Evolutionary conservation across 192 early-diverging fungal genomes (phyloP), one percentile per base, ranked within the genome.

Genomic region (Coemansia sp.): DNA sequence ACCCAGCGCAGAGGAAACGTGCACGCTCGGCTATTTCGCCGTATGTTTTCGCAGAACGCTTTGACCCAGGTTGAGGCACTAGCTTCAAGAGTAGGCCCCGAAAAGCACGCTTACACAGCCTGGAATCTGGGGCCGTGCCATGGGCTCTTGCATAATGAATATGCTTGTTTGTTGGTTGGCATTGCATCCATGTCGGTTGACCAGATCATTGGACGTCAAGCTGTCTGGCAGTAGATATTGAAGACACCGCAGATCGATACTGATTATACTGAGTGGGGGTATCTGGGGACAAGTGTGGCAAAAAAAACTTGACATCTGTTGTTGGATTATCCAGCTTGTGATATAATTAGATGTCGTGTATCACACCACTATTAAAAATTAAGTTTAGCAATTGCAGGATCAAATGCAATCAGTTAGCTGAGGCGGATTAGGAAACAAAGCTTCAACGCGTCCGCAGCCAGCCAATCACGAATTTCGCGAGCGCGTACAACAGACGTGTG

Each of bases 61-160:
- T 23, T 53, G 60, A 30, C 7, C 28, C 21, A 31, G 53, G 51
- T 25, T 31, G 19, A 16, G 27, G 60, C 49, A 50, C 50, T n/a
- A 49, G 44, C 60, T 12, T 38, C 10, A 38, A 9, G 28, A 38
- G 10, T 9, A 38, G 34, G 1, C 8, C 34, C 34, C 10, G 34
- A 4, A 12, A 38, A 38, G 34, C 10, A 9, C 3, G 34, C 34
- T 1, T 9, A 12, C 28, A 6, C 34, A 2, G 34, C 10, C 10
- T 9, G 34, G 8, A 38, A 38, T 1, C 34, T 9, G 10, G 6
- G 10, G 6, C 34, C 10, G 34, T 9, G 10, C 34, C 34, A 38
- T 38, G 34, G 10, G 5, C 10, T 38, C 8, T 38, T 7, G 10
- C 6, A 38, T 2, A 2, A 38, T 38, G 8, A 12, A 38, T 12